Evolutionary conservation across 306 rosid genomes (phyloP).

Genomic region (Vigna nakashimae): DNA sequence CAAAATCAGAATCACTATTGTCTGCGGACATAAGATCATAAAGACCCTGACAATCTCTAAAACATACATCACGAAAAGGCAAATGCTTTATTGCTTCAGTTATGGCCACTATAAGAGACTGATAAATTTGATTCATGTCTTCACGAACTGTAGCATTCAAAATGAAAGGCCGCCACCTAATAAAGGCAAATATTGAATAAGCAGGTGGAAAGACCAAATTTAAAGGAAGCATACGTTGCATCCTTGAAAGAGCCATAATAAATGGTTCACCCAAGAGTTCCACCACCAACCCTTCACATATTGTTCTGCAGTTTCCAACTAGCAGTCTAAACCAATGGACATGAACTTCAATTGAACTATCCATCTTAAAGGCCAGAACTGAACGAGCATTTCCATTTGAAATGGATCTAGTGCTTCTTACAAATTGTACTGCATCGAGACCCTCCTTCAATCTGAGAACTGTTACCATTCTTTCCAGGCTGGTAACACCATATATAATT

Average conservation of each 20-base stretch:
- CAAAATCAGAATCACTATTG: constrained; percentile 82
- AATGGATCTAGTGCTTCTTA: constrained; percentile 76
- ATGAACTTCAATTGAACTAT: constrained; percentile 74
- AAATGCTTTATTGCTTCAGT: constrained; percentile 79
- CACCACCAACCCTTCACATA: constrained; percentile 86
- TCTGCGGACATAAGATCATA: constrained; percentile 83
- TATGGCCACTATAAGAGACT: constrained; percentile 67
- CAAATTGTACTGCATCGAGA: constrained; percentile 79
- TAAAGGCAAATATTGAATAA: constrained; percentile 84
- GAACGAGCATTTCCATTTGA: constrained; percentile 90
- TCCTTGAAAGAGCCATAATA: constrained; percentile 81
- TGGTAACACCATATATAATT: constrained; percentile 78
- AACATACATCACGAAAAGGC: constrained; percentile 92
- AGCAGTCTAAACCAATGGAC: constrained; percentile 96
- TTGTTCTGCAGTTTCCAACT: constrained; percentile 87
- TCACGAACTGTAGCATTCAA: constrained; percentile 69
- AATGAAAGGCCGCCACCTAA: constrained; percentile 77
- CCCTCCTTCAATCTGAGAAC: constrained; percentile 86
- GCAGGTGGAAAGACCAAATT: constrained; percentile 88
- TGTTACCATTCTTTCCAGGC: constrained; percentile 89
- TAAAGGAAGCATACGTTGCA: constrained; percentile 93
- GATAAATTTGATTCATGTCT: constrained; percentile 75
- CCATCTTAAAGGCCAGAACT: constrained; percentile 65
- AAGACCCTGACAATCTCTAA: constrained; percentile 83
- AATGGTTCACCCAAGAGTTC: constrained; percentile 93